phyloP scores from a whole-genome alignment of 495 filamentous ascomycete species.

The Aspergillus sparsus region DNA sequence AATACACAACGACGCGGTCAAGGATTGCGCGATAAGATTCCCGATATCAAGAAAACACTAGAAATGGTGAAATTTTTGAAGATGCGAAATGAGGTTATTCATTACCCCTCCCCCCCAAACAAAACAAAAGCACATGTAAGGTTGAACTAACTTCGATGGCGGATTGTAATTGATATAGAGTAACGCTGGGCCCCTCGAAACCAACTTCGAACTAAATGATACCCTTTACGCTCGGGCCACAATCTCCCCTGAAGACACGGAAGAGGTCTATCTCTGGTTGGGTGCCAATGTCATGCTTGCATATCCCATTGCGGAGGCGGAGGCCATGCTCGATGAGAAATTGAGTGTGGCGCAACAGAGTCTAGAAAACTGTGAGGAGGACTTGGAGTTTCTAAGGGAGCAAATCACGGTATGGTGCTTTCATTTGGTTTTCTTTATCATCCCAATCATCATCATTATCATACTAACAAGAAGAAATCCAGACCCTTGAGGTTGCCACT shows the following conservation, averaged over 20 bases:
- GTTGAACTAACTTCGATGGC: too few relatives aligned
- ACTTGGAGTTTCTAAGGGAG: slow-evolving; percentile 91
- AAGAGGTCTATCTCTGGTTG: slow-evolving; percentile 96
- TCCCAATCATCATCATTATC: slow-evolving; percentile 1
- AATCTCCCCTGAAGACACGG: slow-evolving; percentile 76
- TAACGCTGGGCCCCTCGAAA: slow-evolving; percentile 57
- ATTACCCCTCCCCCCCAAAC: too few relatives aligned
- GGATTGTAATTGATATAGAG: not conserved
- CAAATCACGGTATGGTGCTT: slow-evolving; percentile 79
- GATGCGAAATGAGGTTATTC: slow-evolving; percentile 37
- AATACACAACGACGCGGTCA: slow-evolving; percentile 82
- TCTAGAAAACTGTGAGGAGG: slow-evolving; percentile 86
- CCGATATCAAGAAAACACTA: slow-evolving; percentile 96
- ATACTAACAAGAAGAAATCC: slow-evolving; percentile 30
- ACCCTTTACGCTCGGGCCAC: slow-evolving; percentile 89
- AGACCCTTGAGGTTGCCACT: slow-evolving; percentile 96
- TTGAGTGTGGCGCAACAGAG: slow-evolving; percentile 75
- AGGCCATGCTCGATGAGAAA: slow-evolving; percentile 75
- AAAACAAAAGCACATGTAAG: too few relatives aligned
- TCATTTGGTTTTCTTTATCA: slow-evolving; percentile 1
- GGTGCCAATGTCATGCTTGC: slow-evolving; percentile 98
- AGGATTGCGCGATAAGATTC: slow-evolving; percentile 90
- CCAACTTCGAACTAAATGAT: slow-evolving; percentile 94
- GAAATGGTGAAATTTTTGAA: slow-evolving; percentile 87
- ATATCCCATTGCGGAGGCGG: slow-evolving; percentile 86